Base-by-base conservation (phyloP, 257 asterid genomes). In the Mentha longifolia region DNA sequence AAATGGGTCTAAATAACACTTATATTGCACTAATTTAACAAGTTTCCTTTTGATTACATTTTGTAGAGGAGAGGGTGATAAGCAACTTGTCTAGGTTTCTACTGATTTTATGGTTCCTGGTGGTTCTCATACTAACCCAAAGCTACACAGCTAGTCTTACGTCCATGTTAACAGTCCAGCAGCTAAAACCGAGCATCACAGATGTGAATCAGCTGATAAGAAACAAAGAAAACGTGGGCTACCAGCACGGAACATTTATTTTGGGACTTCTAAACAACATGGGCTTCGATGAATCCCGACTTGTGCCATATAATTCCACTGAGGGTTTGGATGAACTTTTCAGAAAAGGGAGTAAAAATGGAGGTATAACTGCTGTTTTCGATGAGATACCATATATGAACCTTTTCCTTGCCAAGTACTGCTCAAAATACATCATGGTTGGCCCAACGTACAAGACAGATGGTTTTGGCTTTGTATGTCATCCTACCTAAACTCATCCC, bases 391-490 rank as follows among this genome's bases (percentile, higher is more conserved):
- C 87, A 1, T 77, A 77, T n/a, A 72, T 84, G 63, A 82, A 82
- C 63, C 65, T 83, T 17, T 76, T 87, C 43, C 76, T 87, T 0
- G 67, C 33, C 43, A 72, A 68, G 25, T 83, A 88, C 63, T 71
- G 78, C 6, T 72, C 80, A 3, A 68, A 78, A 13, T 85, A 85
- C 82, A 79, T 55, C 61, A 76, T 75, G 62, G 75, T 80, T 35
- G 89, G 72, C 5, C 83, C 80, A 7, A 50, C 65, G 20, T 74
- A 81, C 60, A 79, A 72, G 76, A 74, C 87, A 0, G 78, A 81
- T 59, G 89, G 93, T n/a, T 79, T 87, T 17, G 85, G 83, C 58
- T 78, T 87, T 47, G 93, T 87, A 78, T 28, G 93, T 33, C 37
- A 41, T 55, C 47, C 3, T 42, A n/a, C 15, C 13, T 15, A 3